Base-by-base conservation (phyloP, 2,329 filamentous ascomycete genomes). In the Metarhizium anisopliae region DNA sequence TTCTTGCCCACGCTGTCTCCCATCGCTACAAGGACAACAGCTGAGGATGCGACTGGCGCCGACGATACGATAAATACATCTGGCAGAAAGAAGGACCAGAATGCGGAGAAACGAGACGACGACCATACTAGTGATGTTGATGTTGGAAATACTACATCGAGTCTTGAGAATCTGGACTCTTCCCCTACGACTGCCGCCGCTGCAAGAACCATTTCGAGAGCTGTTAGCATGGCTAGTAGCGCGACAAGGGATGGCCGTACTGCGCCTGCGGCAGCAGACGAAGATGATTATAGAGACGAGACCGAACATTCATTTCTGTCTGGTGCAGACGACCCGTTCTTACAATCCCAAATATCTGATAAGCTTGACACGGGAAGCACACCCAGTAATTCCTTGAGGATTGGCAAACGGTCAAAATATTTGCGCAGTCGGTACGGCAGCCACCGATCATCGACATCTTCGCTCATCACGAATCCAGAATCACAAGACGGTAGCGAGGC, bases 401-500 rank as follows among this genome's bases (percentile, higher is more conserved):
- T 52, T 11, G 16, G 70, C 52, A 71, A 70, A n/a, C 74, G 78
- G 38, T 81, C 81, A 13, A 82, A 79, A 60, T 85, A 81, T 59
- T 68, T 86, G 18, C 77, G 78, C 54, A 84, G 79, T 64, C 76
- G 80, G 40, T 76, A 78, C 63, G 74, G 73, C 40, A 85, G 81
- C 65, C 78, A 83, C 60, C 74, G 80, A 54, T 85, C 82, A 4
- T 85, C 82, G 2, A 74, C 79, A 3, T 85, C 82, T 1, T 85
- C 82, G 1, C 78, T 82, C 45, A 65, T 74, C n/a, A 78, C 78
- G 16, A 81, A 79, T 52, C 67, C 74, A 2, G 79, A 81, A n/a
- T 72, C 72, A 5, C 69, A 77, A 49, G 80, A 83, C 40, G 83
- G 82, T n/a, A 93, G 86, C 65, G 90, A 95, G 60, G 80, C 79